Percentiles rank a stretch among this genome's conserved stretches.
These are phyloP conservation scores for Tricholoma hemisulphureum DNA, from an alignment of 768 basidiomycete species.

Conservation along the genomic window DNA sequence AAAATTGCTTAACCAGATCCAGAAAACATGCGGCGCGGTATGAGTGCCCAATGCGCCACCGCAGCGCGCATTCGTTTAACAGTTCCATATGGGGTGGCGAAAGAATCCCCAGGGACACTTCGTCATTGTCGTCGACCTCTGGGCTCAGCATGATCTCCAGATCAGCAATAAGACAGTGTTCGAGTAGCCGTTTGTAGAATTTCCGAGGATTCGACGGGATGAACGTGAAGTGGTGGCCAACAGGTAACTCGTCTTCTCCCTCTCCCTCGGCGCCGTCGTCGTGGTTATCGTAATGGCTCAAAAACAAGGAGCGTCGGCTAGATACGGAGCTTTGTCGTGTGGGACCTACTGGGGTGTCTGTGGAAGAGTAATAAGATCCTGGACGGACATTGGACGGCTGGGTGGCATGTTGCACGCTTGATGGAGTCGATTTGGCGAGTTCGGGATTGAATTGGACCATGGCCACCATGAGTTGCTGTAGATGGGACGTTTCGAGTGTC, in stretches of 20 bases:
- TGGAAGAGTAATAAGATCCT: constrained; percentile 52
- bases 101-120: constrained; percentile 91
- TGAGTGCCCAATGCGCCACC: constrained; percentile 85
- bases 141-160: constrained; percentile 87
- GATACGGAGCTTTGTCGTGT: constrained; percentile 61
- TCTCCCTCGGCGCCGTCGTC: constrained; percentile 19
- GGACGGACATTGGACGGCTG: constrained; percentile 51
- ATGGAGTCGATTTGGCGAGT: constrained; percentile 73
- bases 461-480: constrained; percentile 85
- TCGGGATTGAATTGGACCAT: constrained; percentile 87
- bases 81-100: constrained; percentile 77
- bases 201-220: constrained; percentile 87
- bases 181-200: constrained; percentile 82
- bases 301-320: constrained; percentile 62
- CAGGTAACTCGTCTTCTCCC: constrained; percentile 69
- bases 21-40: constrained; percentile 81
- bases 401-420: constrained; percentile 49
- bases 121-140: constrained; percentile 90
- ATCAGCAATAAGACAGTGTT: constrained; percentile 80
- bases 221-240: constrained; percentile 80
- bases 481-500: constrained; percentile 72
- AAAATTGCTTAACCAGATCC: constrained; percentile 82
- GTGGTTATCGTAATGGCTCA: constrained; percentile 39
- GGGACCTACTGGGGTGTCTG: constrained; percentile 30
- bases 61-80: constrained; percentile 80